These are phyloP conservation scores for Candida odintsovae DNA, from an alignment of 805 yeast genomes.

Conservation along the genomic window DNA sequence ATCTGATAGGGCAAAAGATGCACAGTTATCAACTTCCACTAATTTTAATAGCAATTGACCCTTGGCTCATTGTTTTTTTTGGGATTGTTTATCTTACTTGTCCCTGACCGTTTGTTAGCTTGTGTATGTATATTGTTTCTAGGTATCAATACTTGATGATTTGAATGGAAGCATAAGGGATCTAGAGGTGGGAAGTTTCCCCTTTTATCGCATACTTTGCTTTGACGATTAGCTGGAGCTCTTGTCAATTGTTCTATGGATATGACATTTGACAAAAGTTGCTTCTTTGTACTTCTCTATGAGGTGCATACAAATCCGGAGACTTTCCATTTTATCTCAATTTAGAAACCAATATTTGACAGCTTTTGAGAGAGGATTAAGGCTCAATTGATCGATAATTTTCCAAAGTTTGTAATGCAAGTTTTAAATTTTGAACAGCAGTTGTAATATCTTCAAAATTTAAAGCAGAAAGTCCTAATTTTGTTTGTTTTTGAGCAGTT, in stretches of 20 bases:
- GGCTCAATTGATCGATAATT: slow-evolving; percentile 18
- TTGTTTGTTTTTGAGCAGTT: slow-evolving; percentile 56
- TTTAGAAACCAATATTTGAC: too few species aligned
- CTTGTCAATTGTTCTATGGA: too few species aligned
- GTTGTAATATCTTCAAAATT: slow-evolving; percentile 66
- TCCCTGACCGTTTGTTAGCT: slow-evolving; percentile 7
- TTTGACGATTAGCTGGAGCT: too few species aligned
- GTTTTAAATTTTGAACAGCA: slow-evolving; percentile 30
- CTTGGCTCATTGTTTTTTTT: slow-evolving; percentile 13
- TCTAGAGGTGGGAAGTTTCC: too few species aligned
- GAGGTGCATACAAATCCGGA: not conserved
- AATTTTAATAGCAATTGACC: too few species aligned
- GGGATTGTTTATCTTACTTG: slow-evolving; percentile 16
- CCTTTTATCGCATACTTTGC: too few species aligned
- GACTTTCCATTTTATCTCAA: not conserved
- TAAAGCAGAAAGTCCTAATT: slow-evolving; percentile 67
- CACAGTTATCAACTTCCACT: too few species aligned
- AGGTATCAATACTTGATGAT: too few species aligned
- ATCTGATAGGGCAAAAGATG: too few species aligned
- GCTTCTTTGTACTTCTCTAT: too few species aligned
- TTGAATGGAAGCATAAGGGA: too few species aligned
- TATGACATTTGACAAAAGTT: too few species aligned
- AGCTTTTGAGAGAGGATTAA: not conserved
- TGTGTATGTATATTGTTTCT: not conserved
- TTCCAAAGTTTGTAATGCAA: slow-evolving; percentile 5